Evolutionary conservation across 2,329 filamentous ascomycete species (phyloP), one percentile per base, ranked within the genome.

Genomic region (Rutstroemia sp.): DNA sequence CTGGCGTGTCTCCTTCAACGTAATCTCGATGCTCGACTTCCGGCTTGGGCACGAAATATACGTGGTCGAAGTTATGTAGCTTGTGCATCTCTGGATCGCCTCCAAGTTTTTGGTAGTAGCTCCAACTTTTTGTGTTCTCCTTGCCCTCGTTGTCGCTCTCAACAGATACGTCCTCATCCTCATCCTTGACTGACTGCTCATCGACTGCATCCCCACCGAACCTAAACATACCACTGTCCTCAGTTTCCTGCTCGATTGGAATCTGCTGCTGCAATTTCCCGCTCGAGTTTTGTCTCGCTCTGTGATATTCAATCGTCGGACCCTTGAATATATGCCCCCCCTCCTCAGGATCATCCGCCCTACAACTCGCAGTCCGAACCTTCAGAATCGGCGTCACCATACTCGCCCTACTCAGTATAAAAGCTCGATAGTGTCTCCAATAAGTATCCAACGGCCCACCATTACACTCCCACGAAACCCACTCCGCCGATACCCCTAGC

Each of bases 51-150:
- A 49, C 23, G 27, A 57, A 59, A 5, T 51, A 37, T n/a, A 52
- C 21, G 23, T 59, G 46, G 30, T 57, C 56, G 12, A 59, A 46
- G 14, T 47, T 42, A 37, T 52, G 47, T 16, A 46, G 14, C 19
- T 55, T 41, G 30, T 58, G 58, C 39, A 46, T 52, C 9, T 34
- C 17, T 1, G 56, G 51, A 38, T 58, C 37, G 7, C 58, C 58
- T 6, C 58, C 56, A 41, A 58, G 23, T 8, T 17, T 37, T 55
- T 42, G 53, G 25, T 44, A 21, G 14, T 41, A 23, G 38, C 19
- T 46, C 42, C 42, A 46, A 6, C 8, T 14, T 46, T 23, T 46
- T 21, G 19, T 23, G 5, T 21, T 19, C 19, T 9, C 7, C 7
- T 46, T 23, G 19, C 6, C 21, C 1, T 46, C 10, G 6, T 23